Evolutionary conservation across 139 green algal species (phyloP).

Genomic region (Nannochloris sp.): DNA sequence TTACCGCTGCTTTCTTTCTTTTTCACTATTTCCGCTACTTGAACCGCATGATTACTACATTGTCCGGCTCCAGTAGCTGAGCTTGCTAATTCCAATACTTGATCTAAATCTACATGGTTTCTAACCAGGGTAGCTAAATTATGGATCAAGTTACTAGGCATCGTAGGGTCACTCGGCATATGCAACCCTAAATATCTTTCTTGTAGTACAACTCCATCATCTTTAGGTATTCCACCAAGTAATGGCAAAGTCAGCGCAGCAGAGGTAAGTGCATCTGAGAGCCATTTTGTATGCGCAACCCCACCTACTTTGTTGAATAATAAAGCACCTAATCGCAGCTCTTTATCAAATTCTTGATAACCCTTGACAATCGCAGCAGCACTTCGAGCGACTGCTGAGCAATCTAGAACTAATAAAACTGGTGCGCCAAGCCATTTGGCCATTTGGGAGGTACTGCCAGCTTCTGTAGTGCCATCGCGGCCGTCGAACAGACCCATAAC

Average conservation of each 20-base stretch:
- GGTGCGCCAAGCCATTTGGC: slow-evolving; percentile 70
- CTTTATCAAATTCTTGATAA: slow-evolving; percentile 53
- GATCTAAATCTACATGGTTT: slow-evolving; percentile 51
- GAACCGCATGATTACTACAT: too few relatives aligned
- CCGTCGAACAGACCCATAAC: slow-evolving; percentile 79
- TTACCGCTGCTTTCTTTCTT: not conserved
- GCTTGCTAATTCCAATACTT: slow-evolving; percentile 40
- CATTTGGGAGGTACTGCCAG: slow-evolving; percentile 65
- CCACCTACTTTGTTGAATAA: slow-evolving; percentile 74
- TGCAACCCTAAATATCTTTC: slow-evolving; percentile 51
- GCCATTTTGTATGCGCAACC: slow-evolving; percentile 42
- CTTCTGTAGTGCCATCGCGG: slow-evolving; percentile 46
- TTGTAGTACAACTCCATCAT: slow-evolving; percentile 22
- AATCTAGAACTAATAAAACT: slow-evolving; percentile 83
- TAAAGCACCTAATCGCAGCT: slow-evolving; percentile 56
- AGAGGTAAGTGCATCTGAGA: slow-evolving; percentile 45
- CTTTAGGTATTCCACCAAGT: slow-evolving; percentile 64
- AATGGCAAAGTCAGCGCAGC: slow-evolving; percentile 38
- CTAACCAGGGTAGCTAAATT: slow-evolving; percentile 39
- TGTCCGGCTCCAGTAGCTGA: not conserved
- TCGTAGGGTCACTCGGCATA: slow-evolving; percentile 28
- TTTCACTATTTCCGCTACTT: too few relatives aligned
- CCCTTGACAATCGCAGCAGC: slow-evolving; percentile 35
- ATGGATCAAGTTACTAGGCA: slow-evolving; percentile 3
- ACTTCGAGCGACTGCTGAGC: slow-evolving; percentile 40